Conservation (phyloP, 352 stramenopile species). For the Aphanomyces euteiches region DNA sequence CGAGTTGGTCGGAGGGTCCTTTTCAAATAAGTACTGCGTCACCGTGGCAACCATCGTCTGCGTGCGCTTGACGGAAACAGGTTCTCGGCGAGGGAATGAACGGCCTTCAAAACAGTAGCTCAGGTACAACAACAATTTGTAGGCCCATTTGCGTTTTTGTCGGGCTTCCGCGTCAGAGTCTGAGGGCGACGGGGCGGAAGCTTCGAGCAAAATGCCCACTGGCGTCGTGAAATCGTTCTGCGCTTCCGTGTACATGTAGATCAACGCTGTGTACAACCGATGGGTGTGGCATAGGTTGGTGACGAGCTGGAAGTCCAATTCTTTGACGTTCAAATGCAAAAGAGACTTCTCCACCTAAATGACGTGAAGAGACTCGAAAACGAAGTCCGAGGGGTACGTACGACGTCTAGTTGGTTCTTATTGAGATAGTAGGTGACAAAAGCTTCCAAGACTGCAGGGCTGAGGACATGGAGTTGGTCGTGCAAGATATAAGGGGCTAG, state of each 20-base stretch:
- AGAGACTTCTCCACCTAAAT: slow-evolving; percentile 91
- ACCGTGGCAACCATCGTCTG: slow-evolving; percentile 52
- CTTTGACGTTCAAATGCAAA: slow-evolving; percentile 90
- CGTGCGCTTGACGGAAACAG: slow-evolving; percentile 44
- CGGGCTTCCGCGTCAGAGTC: slow-evolving; percentile 43
- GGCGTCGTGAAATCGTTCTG: slow-evolving; percentile 90
- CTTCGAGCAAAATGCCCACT: slow-evolving; percentile 87
- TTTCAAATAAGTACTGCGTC: slow-evolving; percentile 83
- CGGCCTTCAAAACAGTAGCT: slow-evolving; percentile 88
- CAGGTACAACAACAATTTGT: slow-evolving; percentile 89
- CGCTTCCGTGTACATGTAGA: slow-evolving; percentile 93
- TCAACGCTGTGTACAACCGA: slow-evolving; percentile 90
- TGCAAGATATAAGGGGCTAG: slow-evolving; percentile 93
- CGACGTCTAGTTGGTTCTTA: slow-evolving; percentile 70
- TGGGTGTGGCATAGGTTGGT: slow-evolving; percentile 89
- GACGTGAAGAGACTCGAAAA: slow-evolving; percentile 32
- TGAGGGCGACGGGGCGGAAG: slow-evolving; percentile 31
- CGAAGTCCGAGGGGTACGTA: neutral
- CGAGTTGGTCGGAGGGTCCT: slow-evolving; percentile 38
- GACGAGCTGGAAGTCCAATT: slow-evolving; percentile 93
- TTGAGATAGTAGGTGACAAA: slow-evolving; percentile 91
- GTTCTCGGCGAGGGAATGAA: slow-evolving; percentile 83
- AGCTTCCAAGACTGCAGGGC: slow-evolving; percentile 87
- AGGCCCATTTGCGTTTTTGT: slow-evolving; percentile 65
- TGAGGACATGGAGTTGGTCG: slow-evolving; percentile 89